phyloP scores from a whole-genome alignment of 495 filamentous ascomycete species.

The Xylaria longipes region DNA sequence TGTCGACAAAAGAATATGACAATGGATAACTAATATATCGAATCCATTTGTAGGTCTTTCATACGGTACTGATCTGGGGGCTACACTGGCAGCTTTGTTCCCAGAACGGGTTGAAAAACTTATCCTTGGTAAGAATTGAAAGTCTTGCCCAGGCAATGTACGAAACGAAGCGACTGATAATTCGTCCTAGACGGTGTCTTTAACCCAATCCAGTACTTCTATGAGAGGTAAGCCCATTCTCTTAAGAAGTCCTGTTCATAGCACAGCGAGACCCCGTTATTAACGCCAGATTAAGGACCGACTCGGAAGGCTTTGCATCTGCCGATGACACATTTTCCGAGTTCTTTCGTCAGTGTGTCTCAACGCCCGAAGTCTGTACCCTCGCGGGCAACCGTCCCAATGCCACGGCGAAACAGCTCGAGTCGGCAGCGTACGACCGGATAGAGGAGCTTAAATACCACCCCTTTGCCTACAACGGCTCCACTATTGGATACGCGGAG shows the following conservation, averaged over 20 bases:
- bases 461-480: conserved; percentile 9
- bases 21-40: neutral
- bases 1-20: neutral
- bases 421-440: conserved; percentile 10
- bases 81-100: conserved; percentile 52
- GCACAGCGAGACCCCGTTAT: neutral
- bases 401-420: conserved; percentile 15
- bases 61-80: conserved; percentile 53
- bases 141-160: neutral
- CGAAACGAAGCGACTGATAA: neutral
- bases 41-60: conserved; percentile 41
- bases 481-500: conserved; percentile 12
- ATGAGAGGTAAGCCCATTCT: conserved; percentile 29
- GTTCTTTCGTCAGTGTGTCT: conserved; percentile 24
- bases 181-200: conserved; percentile 44
- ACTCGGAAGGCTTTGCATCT: neutral
- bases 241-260: conserved; percentile 10
- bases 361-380: conserved; percentile 14
- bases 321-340: conserved; percentile 16
- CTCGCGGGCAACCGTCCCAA: conserved; percentile 17
- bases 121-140: conserved; percentile 34
- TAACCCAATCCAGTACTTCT: conserved; percentile 50
- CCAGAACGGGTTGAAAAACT: conserved; percentile 52
- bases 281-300: neutral
- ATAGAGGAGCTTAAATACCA: conserved; percentile 24